Evolutionary conservation across 495 filamentous ascomycete species (phyloP), one percentile per base, ranked within the genome.

Genomic region (Corynascus novoguineensis): DNA sequence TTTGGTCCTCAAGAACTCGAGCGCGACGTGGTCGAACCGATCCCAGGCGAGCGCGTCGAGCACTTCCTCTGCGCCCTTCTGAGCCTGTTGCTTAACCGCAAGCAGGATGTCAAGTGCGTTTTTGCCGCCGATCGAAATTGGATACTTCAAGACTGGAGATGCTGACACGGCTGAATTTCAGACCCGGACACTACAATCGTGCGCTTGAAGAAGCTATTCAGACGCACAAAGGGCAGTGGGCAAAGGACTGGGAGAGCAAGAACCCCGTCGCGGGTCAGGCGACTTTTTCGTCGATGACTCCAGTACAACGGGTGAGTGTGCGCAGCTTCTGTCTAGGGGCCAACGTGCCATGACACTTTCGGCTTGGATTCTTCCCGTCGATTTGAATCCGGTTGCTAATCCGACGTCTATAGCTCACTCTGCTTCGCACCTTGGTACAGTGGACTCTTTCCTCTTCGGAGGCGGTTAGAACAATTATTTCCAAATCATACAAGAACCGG

Each of bases 61-160:
- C 79, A 83, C 63, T 81, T 98, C 42, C 75, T 98, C 31, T 97
- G 95, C 78, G 89, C 90, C 63, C 74, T 98, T 42, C 71, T 98
- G 21, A 83, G 89, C 28, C 76, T 97, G 66, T 81, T 96, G 51
- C 78, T 97, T 60, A 98, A 98, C 66, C 84, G 93, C 64, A 97
- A 97, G 79, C 96, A 98, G 67, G 88, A 93, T 76, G 87, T 97
- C 64, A 95, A 97, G 93, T 98, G 83, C 73, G 90, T 78, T 35
- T 6, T 17, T 11, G 34, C n/a, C 4, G 27, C 24, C 1, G 32
- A 1, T 6, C 25, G 17, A 24, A 24, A 1, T 38, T 24, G 11
- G 10, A 12, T 40, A n/a, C n/a, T n/a, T n/a, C n/a, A n/a, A n/a
- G n/a, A n/a, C n/a, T 53, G 3, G 17, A 7, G 8, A 17, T 60